Evolutionary conservation across 805 yeast species (phyloP).

Genomic region (Saccharomycopsis malanga): DNA sequence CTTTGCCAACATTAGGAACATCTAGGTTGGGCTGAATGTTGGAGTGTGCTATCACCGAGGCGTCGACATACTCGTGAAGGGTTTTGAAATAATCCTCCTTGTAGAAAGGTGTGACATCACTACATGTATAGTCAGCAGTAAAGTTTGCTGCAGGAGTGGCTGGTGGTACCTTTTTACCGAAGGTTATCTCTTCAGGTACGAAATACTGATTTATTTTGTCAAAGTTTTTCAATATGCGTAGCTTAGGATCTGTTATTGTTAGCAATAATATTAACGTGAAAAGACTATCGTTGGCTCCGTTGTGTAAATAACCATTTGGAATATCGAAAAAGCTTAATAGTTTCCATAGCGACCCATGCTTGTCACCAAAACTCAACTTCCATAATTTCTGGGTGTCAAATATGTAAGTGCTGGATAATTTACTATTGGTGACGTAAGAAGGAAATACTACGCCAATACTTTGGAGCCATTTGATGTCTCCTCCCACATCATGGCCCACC

Average conservation of each 20-base stretch:
- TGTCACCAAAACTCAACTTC: slow-evolving; percentile 33
- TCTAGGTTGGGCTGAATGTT: slow-evolving; percentile 7
- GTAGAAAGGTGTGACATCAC: background rate
- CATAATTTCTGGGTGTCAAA: slow-evolving; percentile 46
- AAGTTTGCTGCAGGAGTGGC: background rate
- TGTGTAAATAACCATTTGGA: slow-evolving; percentile 56
- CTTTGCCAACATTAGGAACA: slow-evolving; percentile 4
- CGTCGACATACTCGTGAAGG: background rate
- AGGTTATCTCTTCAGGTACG: background rate
- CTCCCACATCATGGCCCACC: slow-evolving; percentile 54
- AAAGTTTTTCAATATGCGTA: slow-evolving; percentile 24
- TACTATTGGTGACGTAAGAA: slow-evolving; percentile 21
- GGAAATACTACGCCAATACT: slow-evolving; percentile 44
- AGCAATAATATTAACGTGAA: slow-evolving; percentile 49
- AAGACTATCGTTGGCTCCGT: slow-evolving; percentile 68
- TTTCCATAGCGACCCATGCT: slow-evolving; percentile 40
- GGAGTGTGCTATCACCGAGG: background rate
- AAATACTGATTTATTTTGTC: slow-evolving; percentile 3
- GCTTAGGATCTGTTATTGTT: slow-evolving; percentile 43
- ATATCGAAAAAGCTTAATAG: slow-evolving; percentile 40
- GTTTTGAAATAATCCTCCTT: background rate
- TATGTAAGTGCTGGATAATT: background rate
- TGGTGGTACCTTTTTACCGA: background rate
- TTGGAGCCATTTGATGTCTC: slow-evolving; percentile 48
- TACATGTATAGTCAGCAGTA: background rate